Evolutionary conservation across 805 yeast genomes (phyloP).

Genomic region (Wickerhamiella occidentalis): DNA sequence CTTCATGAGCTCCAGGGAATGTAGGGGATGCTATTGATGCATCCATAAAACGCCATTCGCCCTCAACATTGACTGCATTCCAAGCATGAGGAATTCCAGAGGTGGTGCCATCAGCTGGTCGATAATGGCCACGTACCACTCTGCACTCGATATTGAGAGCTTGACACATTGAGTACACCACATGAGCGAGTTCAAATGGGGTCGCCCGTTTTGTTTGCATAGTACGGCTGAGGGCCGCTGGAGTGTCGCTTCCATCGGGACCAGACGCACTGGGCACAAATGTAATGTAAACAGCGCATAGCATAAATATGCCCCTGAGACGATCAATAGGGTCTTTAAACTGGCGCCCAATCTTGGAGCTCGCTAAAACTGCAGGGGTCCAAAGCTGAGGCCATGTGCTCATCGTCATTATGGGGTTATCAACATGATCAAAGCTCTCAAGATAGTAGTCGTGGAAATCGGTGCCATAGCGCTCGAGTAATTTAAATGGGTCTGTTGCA

Average conservation of each 20-base stretch:
- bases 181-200: constrained; percentile 61
- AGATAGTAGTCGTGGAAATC: constrained; percentile 22
- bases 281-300: constrained; percentile 48
- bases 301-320: constrained; percentile 51
- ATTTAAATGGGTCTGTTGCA: constrained; percentile 15
- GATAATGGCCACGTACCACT: constrained; percentile 69
- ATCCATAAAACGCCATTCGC: constrained; percentile 73
- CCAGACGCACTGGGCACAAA: constrained; percentile 27
- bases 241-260: constrained; percentile 20
- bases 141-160: constrained; percentile 62
- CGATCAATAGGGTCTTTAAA: constrained; percentile 45
- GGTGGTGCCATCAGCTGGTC: constrained; percentile 52
- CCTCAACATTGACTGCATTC: constrained; percentile 66
- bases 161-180: constrained; percentile 61
- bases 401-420: constrained; percentile 24
- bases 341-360: constrained; percentile 40
- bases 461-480: constrained; percentile 10
- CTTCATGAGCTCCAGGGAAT: constrained; percentile 38
- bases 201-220: constrained; percentile 42
- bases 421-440: constrained; percentile 24
- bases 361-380: constrained; percentile 44
- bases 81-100: constrained; percentile 56
- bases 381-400: constrained; percentile 31
- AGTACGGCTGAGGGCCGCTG: constrained; percentile 20
- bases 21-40: constrained; percentile 50